A percentile compares a stretch with the other conserved stretches of the same genome.
Conservation (phyloP, 2,329 filamentous ascomycete species). For the Meredithiella fracta region DNA sequence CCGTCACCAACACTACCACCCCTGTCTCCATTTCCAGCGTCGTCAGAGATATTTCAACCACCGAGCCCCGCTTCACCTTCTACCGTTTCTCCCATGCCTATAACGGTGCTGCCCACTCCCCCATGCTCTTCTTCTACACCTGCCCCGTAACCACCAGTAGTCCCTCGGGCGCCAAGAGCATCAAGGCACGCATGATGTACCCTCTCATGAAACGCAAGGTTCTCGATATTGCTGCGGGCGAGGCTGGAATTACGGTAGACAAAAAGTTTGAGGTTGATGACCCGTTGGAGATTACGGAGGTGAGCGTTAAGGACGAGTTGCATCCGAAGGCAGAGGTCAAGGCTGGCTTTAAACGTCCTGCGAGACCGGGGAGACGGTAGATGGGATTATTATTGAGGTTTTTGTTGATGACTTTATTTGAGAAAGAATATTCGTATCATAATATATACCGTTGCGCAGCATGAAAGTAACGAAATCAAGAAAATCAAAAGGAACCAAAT, state of each 20-base stretch:
- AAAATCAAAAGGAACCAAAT: neutral
- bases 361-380: constrained; percentile 53
- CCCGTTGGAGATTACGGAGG: constrained; percentile 53
- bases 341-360: constrained; percentile 58
- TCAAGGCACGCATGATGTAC: constrained; percentile 77
- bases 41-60: constrained; percentile 39
- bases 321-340: constrained; percentile 50
- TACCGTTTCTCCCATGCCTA: constrained; percentile 50
- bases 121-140: constrained; percentile 68
- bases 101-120: constrained; percentile 33
- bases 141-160: constrained; percentile 44
- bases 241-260: constrained; percentile 48
- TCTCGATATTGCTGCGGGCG: constrained; percentile 45
- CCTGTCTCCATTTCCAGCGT: constrained; percentile 43
- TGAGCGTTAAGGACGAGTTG: constrained; percentile 47
- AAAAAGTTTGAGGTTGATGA: constrained; percentile 57
- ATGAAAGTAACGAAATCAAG: neutral
- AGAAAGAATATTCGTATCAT: neutral
- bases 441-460: neutral
- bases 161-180: constrained; percentile 39
- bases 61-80: constrained; percentile 63
- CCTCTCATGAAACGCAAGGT: constrained; percentile 54
- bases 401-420: neutral
- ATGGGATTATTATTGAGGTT: neutral
- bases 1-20: constrained; percentile 27